A percentile compares a stretch with the other conserved stretches of the same genome.
These are phyloP conservation scores for Euphorbia schlechtendalii DNA, from an alignment of 441 rosid genomes.

Conservation along the genomic window DNA sequence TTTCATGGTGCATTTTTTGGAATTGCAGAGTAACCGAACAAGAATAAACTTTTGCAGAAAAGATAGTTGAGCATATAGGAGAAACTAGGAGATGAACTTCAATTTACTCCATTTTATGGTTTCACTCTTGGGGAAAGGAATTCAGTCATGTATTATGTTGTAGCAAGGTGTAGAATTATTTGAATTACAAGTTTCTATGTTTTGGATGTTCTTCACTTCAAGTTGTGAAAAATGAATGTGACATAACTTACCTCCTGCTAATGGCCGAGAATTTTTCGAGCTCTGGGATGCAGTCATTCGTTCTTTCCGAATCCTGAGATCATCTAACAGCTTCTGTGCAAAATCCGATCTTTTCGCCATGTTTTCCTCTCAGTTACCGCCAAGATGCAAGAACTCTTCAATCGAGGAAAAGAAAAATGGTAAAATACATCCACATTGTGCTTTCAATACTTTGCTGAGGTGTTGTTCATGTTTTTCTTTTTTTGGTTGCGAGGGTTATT, in stretches of 20 bases:
- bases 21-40: not conserved
- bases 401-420: slow-evolving; percentile 17
- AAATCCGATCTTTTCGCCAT: slow-evolving; percentile 89
- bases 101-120: not conserved
- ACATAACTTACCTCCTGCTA: slow-evolving; percentile 39
- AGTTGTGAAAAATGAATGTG: not conserved
- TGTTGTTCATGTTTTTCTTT: not conserved
- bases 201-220: not conserved
- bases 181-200: not conserved
- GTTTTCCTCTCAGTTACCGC: slow-evolving; percentile 22
- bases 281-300: slow-evolving; percentile 54
- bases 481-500: slow-evolving; percentile 53
- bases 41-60: slow-evolving; percentile 8
- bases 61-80: not conserved
- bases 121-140: not conserved
- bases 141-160: not conserved
- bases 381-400: slow-evolving; percentile 17
- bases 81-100: not conserved
- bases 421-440: slow-evolving; percentile 8
- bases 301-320: slow-evolving; percentile 72
- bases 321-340: slow-evolving; percentile 88
- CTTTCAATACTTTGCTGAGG: slow-evolving; percentile 9
- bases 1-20: not conserved
- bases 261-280: slow-evolving; percentile 30
- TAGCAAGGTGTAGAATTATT: too few relatives aligned